Evolutionary conservation across 768 basidiomycete species (phyloP).

Genomic region (Mycena epipterygia): DNA sequence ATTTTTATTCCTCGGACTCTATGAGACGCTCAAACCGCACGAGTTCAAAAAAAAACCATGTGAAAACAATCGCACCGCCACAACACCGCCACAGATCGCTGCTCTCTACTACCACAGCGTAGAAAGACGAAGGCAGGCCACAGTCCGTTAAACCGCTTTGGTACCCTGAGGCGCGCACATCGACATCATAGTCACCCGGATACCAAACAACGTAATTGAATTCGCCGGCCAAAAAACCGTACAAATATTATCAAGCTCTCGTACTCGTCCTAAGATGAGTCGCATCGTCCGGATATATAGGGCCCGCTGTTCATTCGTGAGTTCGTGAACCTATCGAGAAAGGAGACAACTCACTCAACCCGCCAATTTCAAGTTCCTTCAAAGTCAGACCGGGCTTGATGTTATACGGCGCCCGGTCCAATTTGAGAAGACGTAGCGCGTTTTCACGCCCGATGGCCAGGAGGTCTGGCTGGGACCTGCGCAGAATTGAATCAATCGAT

Average conservation of each 20-base stretch:
- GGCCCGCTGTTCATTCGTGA: constrained; percentile 6
- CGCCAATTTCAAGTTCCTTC: constrained; percentile 31
- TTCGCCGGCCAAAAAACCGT: too few relatives aligned
- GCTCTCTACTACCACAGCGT: too few relatives aligned
- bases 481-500: neutral
- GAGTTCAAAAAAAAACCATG: too few relatives aligned
- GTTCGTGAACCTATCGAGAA: neutral
- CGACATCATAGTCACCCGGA: too few relatives aligned
- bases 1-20: too few relatives aligned
- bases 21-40: too few relatives aligned
- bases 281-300: constrained; percentile 32
- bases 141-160: too few relatives aligned
- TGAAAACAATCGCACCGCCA: too few relatives aligned
- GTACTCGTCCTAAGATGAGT: constrained; percentile 24
- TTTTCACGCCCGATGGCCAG: constrained; percentile 37
- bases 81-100: too few relatives aligned
- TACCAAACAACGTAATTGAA: too few relatives aligned
- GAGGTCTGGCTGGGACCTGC: constrained; percentile 32
- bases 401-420: constrained; percentile 34
- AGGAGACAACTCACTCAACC: constrained; percentile 17
- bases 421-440: constrained; percentile 33
- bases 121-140: too few relatives aligned
- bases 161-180: too few relatives aligned
- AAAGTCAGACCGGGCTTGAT: constrained; percentile 19
- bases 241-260: neutral